Evolutionary conservation across 257 asterid genomes (phyloP).

Genomic region (Nicotiana sylvestris): DNA sequence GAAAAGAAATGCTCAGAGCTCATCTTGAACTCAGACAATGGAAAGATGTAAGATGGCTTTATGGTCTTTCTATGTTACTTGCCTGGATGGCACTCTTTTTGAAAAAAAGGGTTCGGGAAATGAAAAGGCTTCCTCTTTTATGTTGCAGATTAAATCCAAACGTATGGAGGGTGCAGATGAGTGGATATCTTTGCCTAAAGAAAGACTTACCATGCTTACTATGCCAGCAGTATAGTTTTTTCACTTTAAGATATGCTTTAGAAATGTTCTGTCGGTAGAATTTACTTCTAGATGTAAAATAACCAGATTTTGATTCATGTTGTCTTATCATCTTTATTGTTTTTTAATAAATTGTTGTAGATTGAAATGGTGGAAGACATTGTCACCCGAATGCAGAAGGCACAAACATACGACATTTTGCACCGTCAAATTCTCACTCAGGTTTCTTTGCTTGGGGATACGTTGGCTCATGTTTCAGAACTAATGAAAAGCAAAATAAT

Average conservation of each 20-base stretch:
- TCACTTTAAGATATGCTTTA: constrained; percentile 9
- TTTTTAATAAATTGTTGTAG: constrained; percentile 29
- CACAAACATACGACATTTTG: constrained; percentile 55
- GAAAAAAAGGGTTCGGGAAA: not conserved
- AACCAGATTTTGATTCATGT: not conserved
- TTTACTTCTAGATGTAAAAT: constrained; percentile 11
- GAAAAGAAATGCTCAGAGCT: constrained; percentile 21
- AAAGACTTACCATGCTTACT: constrained; percentile 33
- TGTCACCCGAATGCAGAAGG: constrained; percentile 51
- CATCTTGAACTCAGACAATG: constrained; percentile 44
- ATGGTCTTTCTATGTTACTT: constrained; percentile 2
- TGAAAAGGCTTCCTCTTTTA: constrained; percentile 21
- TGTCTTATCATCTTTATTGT: not conserved
- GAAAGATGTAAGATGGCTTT: constrained; percentile 55
- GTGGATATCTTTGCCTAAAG: constrained; percentile 35
- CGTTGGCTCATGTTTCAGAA: constrained; percentile 9
- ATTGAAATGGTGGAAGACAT: constrained; percentile 58
- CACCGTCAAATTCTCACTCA: constrained; percentile 41
- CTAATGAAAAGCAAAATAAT: not conserved
- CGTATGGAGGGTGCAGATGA: constrained; percentile 47
- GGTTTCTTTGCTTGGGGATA: constrained; percentile 42
- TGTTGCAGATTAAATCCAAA: constrained; percentile 61
- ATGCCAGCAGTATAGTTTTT: constrained; percentile 35
- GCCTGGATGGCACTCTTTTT: not conserved
- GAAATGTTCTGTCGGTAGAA: not conserved